Base-by-base conservation (phyloP, 352 stramenopile genomes). In the Globisporangium alternatum region DNA sequence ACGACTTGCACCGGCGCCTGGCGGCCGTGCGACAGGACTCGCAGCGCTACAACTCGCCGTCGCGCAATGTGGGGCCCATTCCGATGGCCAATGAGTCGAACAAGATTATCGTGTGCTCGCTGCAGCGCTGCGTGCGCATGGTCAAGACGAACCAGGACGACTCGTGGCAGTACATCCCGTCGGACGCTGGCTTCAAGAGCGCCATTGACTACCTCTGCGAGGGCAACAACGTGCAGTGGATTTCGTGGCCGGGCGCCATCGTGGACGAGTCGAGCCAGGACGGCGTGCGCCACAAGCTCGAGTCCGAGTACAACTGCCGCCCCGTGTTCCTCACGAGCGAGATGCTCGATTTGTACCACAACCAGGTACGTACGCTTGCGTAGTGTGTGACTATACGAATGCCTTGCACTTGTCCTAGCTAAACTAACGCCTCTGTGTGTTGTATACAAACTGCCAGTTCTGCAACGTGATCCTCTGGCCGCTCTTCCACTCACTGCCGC, bases 401-500 rank as follows among this genome's bases (percentile, higher is more conserved):
- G 25, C 25, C 25, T 28, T 28, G 25, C 22, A 28, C 17, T 62
- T 41, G 3, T 31, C 1, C 22, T 31, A 7, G 15, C 25, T 56
- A 9, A 41, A 41, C 35, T 15, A 41, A 41, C 9, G 35, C 35
- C 35, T 41, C 35, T 41, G 9, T 15, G 35, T 41, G 35, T 41
- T 12, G 35, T 41, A 9, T 25, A 22, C 9, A 41, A 25, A 12
- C 3, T 21, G 13, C 17, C 69, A 94, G 68, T 95, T 97, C 47
- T 96, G 88, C 74, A 96, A 96, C 60, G 87, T 90, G 56, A 86
- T 96, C 56, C 72, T 97, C 4, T 97, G 90, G 90, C 90, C 89
- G 57, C 77, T 97, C 0, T 96, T 97, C 64, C 90, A 97, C 67
- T 97, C 92, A 59, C 74, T 96, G 6, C 87, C 89, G 35, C 83